Evolutionary conservation across 2,329 filamentous ascomycete genomes (phyloP), one percentile per base, ranked within the genome.

Genomic region (Ophiognomonia clavigignenti-juglandacearum): DNA sequence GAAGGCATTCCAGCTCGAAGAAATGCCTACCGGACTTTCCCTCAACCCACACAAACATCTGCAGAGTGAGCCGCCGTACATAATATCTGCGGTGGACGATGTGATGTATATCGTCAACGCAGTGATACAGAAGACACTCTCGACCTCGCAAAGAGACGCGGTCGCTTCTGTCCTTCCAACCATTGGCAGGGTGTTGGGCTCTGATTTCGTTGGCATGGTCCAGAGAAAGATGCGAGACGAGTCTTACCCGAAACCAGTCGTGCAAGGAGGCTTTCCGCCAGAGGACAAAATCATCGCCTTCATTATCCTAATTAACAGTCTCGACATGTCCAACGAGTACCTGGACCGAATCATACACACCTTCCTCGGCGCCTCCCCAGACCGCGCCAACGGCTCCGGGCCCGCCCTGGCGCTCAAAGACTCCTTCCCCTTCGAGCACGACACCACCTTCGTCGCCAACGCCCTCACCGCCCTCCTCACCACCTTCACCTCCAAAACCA

Each of bases 31-130:
- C 1, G 89, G 89, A 18, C 71, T 98, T 18, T 86, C 87, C 0
- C 73, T 98, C 27, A 88, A 84, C 60, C 74, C 85, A 35, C 83
- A 77, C 59, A 86, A 77, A 59, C 74, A 85, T 4, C 73, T 96
- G 36, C 81, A 85, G 43, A 79, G 83, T 48, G 89, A 90, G 57
- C 80, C 89, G 3, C 93, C 93, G 1, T 95, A 88, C 61, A 96
- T 98, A 58, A 92, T 93, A 36, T 90, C 91, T 2, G 91, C 92
- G 0, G 91, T 98, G 8, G 93, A 98, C 70, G 93, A 96, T 68
- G 90, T 97, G 60, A 97, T 98, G 92, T 98, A 97, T 67, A 96
- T 98, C 57, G 88, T 96, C 62, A 95, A 95, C 62, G 85, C 92
- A 42, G 86, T 97, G 27, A 75, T 97, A 7, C 86, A 95, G 54